phyloP scores from a whole-genome alignment of 176 grass and related monocot genomes.

The Triticum turgidum region DNA sequence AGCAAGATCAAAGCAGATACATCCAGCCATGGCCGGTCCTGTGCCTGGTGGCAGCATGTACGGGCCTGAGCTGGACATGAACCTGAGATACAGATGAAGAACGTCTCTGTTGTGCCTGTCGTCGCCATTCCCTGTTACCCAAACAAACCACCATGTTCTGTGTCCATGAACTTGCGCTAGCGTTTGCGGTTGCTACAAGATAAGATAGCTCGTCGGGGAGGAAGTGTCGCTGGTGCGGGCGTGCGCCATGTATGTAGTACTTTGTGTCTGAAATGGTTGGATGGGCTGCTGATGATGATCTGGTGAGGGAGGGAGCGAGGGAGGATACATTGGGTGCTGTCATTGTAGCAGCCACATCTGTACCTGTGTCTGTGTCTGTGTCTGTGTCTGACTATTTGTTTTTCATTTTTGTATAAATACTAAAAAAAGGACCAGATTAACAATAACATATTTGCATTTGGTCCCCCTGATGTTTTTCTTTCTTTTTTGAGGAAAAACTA shows the following conservation, averaged over 20 bases:
- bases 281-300: constrained; percentile 15
- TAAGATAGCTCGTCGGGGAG: background rate
- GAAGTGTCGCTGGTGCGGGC: background rate
- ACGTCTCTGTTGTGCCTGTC: constrained; percentile 27
- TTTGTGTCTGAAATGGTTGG: background rate
- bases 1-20: constrained; percentile 72
- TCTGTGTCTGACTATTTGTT: constrained; percentile 1
- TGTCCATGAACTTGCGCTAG: constrained; percentile 30
- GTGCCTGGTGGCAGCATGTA: constrained; percentile 55
- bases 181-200: constrained; percentile 22
- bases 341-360: constrained; percentile 26
- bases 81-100: constrained; percentile 63
- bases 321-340: background rate
- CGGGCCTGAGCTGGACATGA: constrained; percentile 61
- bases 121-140: background rate
- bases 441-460: constrained; percentile 14
- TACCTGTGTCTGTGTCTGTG: constrained; percentile 14
- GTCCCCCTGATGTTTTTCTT: background rate
- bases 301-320: background rate
- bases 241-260: constrained; percentile 32
- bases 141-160: constrained; percentile 21
- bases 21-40: constrained; percentile 49
- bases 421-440: constrained; percentile 17
- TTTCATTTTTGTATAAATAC: constrained; percentile 50
- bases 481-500: background rate